Base-by-base conservation (phyloP, 1,139 yeast genomes). In the Spathaspora sp. region DNA sequence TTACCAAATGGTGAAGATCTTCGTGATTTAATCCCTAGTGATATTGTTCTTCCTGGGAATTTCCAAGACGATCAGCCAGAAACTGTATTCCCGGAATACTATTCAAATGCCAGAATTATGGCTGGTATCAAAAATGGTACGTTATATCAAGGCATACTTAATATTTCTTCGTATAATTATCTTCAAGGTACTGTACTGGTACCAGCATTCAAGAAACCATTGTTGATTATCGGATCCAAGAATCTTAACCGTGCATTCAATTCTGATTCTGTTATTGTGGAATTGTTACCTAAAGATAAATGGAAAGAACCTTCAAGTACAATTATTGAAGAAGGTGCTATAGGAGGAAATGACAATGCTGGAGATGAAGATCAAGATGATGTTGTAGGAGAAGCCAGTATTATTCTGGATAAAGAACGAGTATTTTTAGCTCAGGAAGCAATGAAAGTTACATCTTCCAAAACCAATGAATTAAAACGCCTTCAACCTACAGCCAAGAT, bases 81-180 rank as follows among this genome's bases (percentile, higher is more conserved):
- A 57, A 75, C 80, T 29, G 69, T 79, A 27, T 93, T 83, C 60
- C 88, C 89, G 1, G 90, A 87, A 47, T 89, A 89, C 61, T 89
- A 88, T 61, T 69, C 93, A 7, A 81, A 82, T 47, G 81, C 98
- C 0, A 79, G 96, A 65, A 74, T 90, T 23, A 81, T 89, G 80
- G 98, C 96, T 42, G 99, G 99, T 42, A 68, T 91, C 53, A 87
- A 86, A 60, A 87, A 84, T 58, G 97, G 96, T 31, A 84, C 95
- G 9, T 70, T 93, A 39, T 88, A 86, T 61, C 97, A 90, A 67
- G 99, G 99, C 34, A 75, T 77, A 24, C 76, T 95, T 55, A 81
- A 82, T 56, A 81, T 90, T 33, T 89, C 95, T 4, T 83, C 90
- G 17, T 93, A 90, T 64, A 95, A 95, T 61, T 85, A 87, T 59